Evolutionary conservation across 1,284 basidiomycete species (phyloP).

Genomic region (Microbotryomycetes sp.): DNA sequence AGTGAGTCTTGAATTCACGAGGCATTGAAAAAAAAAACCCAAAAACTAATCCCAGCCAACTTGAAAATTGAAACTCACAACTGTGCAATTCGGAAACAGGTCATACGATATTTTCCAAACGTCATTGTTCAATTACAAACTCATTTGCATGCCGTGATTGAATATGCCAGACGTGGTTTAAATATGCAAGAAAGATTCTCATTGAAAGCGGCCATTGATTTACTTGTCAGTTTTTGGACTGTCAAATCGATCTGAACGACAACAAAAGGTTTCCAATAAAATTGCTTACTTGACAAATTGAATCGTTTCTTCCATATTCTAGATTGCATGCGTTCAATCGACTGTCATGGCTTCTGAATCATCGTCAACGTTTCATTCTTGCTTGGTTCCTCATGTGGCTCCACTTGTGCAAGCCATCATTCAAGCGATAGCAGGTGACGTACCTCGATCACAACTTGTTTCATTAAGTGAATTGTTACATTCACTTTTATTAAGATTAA

Average conservation of each 20-base stretch:
- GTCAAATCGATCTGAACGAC: too few relatives aligned
- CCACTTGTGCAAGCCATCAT: conserved; percentile 25
- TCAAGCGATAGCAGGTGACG: conserved; percentile 23
- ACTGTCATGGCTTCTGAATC: conserved; percentile 27
- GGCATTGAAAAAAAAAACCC: too few relatives aligned
- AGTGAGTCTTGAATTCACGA: conserved; percentile 17
- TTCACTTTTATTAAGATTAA: conserved; percentile 33
- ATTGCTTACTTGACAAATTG: too few relatives aligned
- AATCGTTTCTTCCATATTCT: not conserved
- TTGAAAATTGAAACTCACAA: too few relatives aligned
- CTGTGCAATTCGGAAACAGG: conserved; percentile 21
- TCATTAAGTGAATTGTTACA: conserved; percentile 37
- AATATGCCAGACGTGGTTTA: conserved; percentile 27
- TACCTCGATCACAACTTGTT: conserved; percentile 34
- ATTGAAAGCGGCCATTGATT: conserved; percentile 30
- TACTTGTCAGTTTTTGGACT: conserved; percentile 21
- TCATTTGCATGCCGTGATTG: conserved; percentile 27
- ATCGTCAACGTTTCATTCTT: conserved; percentile 11
- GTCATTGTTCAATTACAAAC: conserved; percentile 24
- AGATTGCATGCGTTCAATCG: conserved; percentile 34
- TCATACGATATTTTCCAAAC: conserved; percentile 20
- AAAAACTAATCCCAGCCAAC: too few relatives aligned
- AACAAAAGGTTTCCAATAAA: too few relatives aligned
- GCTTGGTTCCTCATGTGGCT: conserved; percentile 13
- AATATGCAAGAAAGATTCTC: conserved; percentile 37